phyloP scores from a whole-genome alignment of 371 early-diverging fungal species.

The Apophysomyces ossiformis region DNA sequence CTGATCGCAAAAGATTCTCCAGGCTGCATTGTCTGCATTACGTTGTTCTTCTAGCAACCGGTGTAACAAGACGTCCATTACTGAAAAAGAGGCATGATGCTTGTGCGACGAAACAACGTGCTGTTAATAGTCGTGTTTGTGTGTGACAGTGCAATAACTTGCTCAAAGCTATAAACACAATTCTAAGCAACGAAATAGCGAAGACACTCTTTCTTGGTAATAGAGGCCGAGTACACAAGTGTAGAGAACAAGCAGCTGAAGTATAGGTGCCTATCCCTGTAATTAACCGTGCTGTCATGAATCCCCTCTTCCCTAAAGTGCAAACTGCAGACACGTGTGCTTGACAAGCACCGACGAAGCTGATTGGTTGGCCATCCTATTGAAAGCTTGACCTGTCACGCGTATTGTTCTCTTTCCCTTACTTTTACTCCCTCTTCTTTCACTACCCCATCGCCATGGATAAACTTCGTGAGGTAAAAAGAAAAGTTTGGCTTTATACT shows the following conservation, averaged over 20 bases:
- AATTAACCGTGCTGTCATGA: too few species aligned
- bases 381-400: conserved; percentile 12
- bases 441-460: conserved; percentile 30
- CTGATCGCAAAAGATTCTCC: background rate
- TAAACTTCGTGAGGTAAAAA: conserved; percentile 44
- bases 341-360: conserved; percentile 6
- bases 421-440: conserved; percentile 7
- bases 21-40: background rate
- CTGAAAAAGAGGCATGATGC: background rate
- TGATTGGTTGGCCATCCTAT: background rate
- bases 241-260: too few species aligned
- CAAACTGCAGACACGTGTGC: conserved; percentile 1
- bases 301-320: too few species aligned
- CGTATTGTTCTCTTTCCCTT: background rate
- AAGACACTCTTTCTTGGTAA: too few species aligned
- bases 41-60: background rate
- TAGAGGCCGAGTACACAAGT: too few species aligned
- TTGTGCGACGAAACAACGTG: background rate
- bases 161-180: too few species aligned
- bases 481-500: background rate
- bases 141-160: too few species aligned
- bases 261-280: too few species aligned
- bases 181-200: too few species aligned
- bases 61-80: background rate
- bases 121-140: too few species aligned